Evolutionary conservation across 345 rosid genomes (phyloP).

Genomic region (Citrus medica): DNA sequence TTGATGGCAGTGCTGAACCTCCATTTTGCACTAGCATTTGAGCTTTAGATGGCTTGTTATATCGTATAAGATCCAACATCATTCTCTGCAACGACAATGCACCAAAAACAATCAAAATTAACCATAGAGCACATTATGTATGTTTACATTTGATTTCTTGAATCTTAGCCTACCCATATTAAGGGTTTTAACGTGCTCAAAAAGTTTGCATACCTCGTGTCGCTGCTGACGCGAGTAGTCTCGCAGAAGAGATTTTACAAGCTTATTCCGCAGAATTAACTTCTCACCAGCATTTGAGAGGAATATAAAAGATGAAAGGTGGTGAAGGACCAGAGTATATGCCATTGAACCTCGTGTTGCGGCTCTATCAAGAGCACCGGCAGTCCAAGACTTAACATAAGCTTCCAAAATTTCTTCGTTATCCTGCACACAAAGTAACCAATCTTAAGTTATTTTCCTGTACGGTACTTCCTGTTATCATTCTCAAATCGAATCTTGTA

Average conservation of each 20-base stretch:
- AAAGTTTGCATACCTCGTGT: conserved; percentile 53
- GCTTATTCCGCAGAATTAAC: conserved; percentile 43
- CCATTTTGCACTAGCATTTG: conserved; percentile 22
- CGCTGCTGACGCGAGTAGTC: conserved; percentile 56
- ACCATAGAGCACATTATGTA: neutral
- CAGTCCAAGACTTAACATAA: conserved; percentile 71
- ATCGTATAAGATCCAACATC: conserved; percentile 55
- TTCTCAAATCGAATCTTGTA: neutral
- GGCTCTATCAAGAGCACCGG: conserved; percentile 79
- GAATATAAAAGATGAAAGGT: conserved; percentile 62
- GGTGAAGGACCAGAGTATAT: conserved; percentile 56
- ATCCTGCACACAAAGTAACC: conserved; percentile 39
- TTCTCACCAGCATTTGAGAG: conserved; percentile 23
- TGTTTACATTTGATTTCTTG: neutral
- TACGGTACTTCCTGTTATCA: neutral
- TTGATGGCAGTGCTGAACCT: conserved; percentile 4
- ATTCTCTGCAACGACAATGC: conserved; percentile 46
- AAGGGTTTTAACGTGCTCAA: neutral
- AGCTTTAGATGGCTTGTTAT: conserved; percentile 22
- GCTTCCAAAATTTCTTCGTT: conserved; percentile 69
- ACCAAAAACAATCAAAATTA: neutral
- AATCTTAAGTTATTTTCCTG: neutral
- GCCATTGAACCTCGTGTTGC: conserved; percentile 59
- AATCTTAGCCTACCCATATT: neutral
- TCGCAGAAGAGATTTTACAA: conserved; percentile 61